These are phyloP conservation scores for Colletotrichum tofieldiae DNA, from an alignment of 2,329 filamentous ascomycete species.

Conservation along the genomic window DNA sequence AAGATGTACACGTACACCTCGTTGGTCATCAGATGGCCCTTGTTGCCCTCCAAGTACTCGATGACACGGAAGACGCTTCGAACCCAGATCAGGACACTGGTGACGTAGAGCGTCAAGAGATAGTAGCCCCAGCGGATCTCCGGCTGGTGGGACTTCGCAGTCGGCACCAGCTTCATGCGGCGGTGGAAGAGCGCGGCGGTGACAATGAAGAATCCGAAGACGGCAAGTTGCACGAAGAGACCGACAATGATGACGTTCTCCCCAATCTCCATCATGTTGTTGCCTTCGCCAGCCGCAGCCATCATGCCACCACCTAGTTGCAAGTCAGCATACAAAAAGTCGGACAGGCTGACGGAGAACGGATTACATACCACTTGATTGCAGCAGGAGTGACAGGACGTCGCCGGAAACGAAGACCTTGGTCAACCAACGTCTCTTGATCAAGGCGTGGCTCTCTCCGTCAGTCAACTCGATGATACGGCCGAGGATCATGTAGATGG, in stretches of 20 bases:
- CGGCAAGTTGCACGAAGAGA: slow-evolving; percentile 67
- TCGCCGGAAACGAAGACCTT: slow-evolving; percentile 67
- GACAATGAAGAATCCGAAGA: slow-evolving; percentile 68
- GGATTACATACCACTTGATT: slow-evolving; percentile 46
- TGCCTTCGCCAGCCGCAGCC: slow-evolving; percentile 17
- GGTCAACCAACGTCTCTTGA: slow-evolving; percentile 62
- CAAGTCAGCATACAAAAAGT: background rate
- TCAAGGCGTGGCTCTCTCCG: slow-evolving; percentile 58
- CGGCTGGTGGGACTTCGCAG: slow-evolving; percentile 35
- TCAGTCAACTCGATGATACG: slow-evolving; percentile 57
- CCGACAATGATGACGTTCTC: slow-evolving; percentile 67
- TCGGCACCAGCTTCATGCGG: slow-evolving; percentile 44
- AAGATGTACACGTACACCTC: slow-evolving; percentile 62
- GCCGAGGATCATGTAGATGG: slow-evolving; percentile 64
- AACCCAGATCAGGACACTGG: slow-evolving; percentile 59
- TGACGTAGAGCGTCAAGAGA: slow-evolving; percentile 51
- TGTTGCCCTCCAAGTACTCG: slow-evolving; percentile 62
- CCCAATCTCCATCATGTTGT: slow-evolving; percentile 49
- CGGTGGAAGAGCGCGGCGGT: slow-evolving; percentile 62
- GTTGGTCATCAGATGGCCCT: slow-evolving; percentile 57
- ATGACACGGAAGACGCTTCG: slow-evolving; percentile 63
- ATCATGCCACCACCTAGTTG: slow-evolving; percentile 37
- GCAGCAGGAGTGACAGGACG: slow-evolving; percentile 60
- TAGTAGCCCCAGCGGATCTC: slow-evolving; percentile 50
- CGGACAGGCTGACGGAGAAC: accelerated